phyloP scores from a whole-genome alignment of 1,284 basidiomycete species.

The Leucoagaricus sp. region DNA sequence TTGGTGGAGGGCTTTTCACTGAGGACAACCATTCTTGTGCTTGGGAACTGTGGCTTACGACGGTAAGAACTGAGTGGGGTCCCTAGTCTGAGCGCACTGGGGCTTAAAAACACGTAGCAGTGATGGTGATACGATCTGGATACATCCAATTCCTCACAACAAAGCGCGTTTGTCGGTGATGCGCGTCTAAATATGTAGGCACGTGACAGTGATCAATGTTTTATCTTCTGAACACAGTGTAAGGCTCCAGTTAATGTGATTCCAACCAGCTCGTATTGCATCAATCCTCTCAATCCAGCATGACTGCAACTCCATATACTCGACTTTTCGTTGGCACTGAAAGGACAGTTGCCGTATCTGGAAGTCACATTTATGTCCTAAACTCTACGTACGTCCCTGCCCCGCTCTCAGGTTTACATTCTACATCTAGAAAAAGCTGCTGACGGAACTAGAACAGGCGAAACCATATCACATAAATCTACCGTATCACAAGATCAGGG shows the following conservation, averaged over 20 bases:
- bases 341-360: constrained; percentile 48
- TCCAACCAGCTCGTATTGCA: too few relatives aligned
- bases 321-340: constrained; percentile 40
- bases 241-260: too few relatives aligned
- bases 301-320: constrained; percentile 41
- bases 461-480: constrained; percentile 48
- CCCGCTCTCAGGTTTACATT: constrained; percentile 10
- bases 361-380: constrained; percentile 62
- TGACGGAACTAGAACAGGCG: constrained; percentile 49
- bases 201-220: too few relatives aligned
- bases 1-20: constrained; percentile 8
- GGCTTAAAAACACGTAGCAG: too few relatives aligned
- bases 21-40: constrained; percentile 2
- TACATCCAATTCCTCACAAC: too few relatives aligned
- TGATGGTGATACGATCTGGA: too few relatives aligned
- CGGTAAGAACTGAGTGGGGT: too few relatives aligned
- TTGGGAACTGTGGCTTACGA: too few relatives aligned
- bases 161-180: too few relatives aligned
- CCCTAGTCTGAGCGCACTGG: too few relatives aligned
- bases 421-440: constrained; percentile 1
- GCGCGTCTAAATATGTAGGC: too few relatives aligned
- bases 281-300: neutral
- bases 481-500: constrained; percentile 31
- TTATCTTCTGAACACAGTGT: too few relatives aligned
- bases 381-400: constrained; percentile 44